phyloP scores from a whole-genome alignment of 2,329 filamentous ascomycete genomes.

The Fusarium euwallaceae region DNA sequence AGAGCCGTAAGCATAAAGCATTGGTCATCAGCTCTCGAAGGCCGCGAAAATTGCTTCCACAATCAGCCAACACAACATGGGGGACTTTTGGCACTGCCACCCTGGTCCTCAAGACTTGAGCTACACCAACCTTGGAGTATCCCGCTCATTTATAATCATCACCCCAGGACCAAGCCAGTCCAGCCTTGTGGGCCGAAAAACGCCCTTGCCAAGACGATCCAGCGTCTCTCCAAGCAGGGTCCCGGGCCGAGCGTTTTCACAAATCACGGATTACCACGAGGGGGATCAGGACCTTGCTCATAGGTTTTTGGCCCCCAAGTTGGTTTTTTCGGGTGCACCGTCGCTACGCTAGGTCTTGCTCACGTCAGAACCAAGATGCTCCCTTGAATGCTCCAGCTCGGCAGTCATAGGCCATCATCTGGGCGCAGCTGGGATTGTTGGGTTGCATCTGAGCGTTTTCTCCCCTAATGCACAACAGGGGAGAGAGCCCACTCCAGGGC shows the following conservation, averaged over 20 bases:
- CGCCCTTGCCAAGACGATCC: conserved; percentile 4
- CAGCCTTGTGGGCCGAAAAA: conserved; percentile 32
- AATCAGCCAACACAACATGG: conserved; percentile 9
- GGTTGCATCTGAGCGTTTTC: conserved; percentile 2
- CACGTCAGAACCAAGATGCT: conserved; percentile 22
- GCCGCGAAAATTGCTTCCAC: conserved; percentile 20
- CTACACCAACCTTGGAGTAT: background rate
- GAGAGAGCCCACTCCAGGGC: background rate
- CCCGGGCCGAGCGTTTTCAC: background rate
- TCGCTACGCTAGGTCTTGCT: conserved; percentile 9
- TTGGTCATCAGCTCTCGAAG: background rate
- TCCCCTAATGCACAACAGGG: background rate
- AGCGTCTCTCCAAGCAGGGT: conserved; percentile 1
- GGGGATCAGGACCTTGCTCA: background rate
- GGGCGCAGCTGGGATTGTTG: background rate
- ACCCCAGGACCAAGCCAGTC: conserved; percentile 29
- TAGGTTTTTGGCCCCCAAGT: background rate
- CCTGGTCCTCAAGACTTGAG: conserved; percentile 7
- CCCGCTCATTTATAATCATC: conserved; percentile 20
- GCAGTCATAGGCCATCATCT: background rate
- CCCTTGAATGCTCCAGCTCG: background rate
- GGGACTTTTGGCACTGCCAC: conserved; percentile 26
- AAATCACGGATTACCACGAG: background rate
- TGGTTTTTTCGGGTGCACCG: background rate
- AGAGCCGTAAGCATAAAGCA: background rate